Evolutionary conservation across 495 filamentous ascomycete genomes (phyloP).

Genomic region (Trypethelium eluteriae): DNA sequence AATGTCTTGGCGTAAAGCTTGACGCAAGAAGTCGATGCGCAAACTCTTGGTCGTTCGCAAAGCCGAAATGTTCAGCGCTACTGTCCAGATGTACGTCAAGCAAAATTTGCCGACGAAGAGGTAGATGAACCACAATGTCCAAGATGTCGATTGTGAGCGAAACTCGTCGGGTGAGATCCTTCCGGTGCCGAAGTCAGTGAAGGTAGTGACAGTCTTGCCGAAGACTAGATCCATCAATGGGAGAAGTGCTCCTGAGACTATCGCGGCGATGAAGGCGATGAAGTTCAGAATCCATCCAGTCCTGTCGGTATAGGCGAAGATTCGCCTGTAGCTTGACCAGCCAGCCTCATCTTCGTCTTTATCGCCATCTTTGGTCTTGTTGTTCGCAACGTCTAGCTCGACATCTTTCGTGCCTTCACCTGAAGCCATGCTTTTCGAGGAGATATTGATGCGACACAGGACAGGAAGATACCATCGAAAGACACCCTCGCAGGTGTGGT

Average conservation of each 20-base stretch:
- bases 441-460: neutral
- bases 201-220: conserved; percentile 16
- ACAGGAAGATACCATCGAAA: conserved; percentile 2
- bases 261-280: conserved; percentile 14
- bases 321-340: conserved; percentile 19
- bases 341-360: conserved; percentile 2
- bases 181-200: conserved; percentile 17
- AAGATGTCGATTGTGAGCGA: conserved; percentile 1
- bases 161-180: conserved; percentile 3
- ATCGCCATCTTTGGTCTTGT: conserved; percentile 3
- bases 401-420: neutral
- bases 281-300: conserved; percentile 18
- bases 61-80: conserved; percentile 31
- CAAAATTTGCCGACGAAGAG: conserved; percentile 36
- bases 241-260: conserved; percentile 21
- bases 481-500: neutral
- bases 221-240: conserved; percentile 29
- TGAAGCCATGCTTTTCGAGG: neutral
- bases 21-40: conserved; percentile 25
- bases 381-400: neutral
- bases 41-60: conserved; percentile 30
- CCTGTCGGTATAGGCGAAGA: conserved; percentile 23
- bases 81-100: conserved; percentile 31
- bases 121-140: conserved; percentile 35
- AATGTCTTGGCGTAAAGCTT: conserved; percentile 29